Evolutionary conservation across 192 early-diverging fungal genomes (phyloP).

Genomic region (Fimicolochytrium jonesii): DNA sequence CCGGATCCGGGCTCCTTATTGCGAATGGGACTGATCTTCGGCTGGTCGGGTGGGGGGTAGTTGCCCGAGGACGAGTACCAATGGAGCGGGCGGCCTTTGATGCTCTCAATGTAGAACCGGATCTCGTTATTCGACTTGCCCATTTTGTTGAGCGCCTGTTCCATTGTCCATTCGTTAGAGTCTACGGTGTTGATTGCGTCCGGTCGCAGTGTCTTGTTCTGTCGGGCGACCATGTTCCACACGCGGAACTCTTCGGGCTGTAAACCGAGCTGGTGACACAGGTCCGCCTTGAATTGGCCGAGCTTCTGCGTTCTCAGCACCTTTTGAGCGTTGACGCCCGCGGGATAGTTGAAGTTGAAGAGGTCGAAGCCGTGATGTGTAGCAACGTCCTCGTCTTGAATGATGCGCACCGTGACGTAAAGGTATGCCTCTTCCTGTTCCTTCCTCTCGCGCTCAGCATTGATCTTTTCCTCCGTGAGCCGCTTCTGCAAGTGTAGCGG

Average conservation of each 20-base stretch:
- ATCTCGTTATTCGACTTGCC: slow-evolving; percentile 29
- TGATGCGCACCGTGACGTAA: slow-evolving; percentile 59
- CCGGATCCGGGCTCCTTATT: not conserved
- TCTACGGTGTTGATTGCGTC: slow-evolving; percentile 57
- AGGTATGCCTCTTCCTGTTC: slow-evolving; percentile 70
- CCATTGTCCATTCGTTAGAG: slow-evolving; percentile 27
- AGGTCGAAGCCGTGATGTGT: slow-evolving; percentile 85
- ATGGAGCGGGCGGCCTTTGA: not conserved
- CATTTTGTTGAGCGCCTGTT: slow-evolving; percentile 24
- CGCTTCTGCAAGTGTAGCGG: slow-evolving; percentile 71
- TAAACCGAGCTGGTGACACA: slow-evolving; percentile 45
- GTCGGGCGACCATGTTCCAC: slow-evolving; percentile 83
- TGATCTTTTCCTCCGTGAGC: slow-evolving; percentile 59
- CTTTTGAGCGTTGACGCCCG: slow-evolving; percentile 30
- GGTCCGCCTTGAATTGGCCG: slow-evolving; percentile 31
- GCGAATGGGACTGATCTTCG: not conserved
- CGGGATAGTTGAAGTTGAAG: slow-evolving; percentile 59
- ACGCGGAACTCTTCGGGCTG: slow-evolving; percentile 60
- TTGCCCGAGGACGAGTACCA: not conserved
- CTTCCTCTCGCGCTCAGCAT: slow-evolving; percentile 54
- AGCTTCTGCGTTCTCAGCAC: slow-evolving; percentile 59
- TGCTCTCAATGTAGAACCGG: slow-evolving; percentile 42
- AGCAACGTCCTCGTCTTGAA: slow-evolving; percentile 64
- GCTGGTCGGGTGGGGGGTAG: not conserved
- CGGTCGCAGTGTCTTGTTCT: slow-evolving; percentile 87